Percentiles rank a stretch among this genome's conserved stretches.
Evolutionary conservation across 345 rosid species (phyloP).

Genomic region (Carallia brachiata): DNA sequence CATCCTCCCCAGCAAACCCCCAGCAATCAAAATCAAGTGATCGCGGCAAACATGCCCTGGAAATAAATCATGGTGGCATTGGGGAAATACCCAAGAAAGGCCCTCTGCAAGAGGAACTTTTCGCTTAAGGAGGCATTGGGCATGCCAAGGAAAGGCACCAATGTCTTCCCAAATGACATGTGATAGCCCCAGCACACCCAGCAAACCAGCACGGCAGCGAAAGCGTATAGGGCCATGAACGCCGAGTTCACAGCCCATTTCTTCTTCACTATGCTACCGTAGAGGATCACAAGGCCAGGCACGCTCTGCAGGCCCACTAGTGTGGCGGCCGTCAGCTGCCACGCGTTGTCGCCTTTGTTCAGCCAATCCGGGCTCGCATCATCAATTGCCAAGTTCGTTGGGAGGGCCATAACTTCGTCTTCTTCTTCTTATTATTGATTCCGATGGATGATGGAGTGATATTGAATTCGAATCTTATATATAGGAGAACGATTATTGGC

Average conservation of each 20-base stretch:
- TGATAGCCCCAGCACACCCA: conserved; percentile 22
- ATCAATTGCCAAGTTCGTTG: background rate
- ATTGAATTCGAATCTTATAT: too few relatives aligned
- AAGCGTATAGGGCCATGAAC: conserved; percentile 19
- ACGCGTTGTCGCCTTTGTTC: conserved; percentile 22
- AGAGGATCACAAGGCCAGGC: conserved; percentile 19
- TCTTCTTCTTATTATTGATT: too few relatives aligned
- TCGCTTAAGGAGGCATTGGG: conserved; percentile 10
- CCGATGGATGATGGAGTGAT: too few relatives aligned
- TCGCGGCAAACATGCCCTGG: conserved; percentile 18
- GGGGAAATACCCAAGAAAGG: conserved; percentile 14
- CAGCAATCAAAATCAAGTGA: conserved; percentile 20
- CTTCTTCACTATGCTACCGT: conserved; percentile 20
- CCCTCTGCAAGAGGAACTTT: background rate
- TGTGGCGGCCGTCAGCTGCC: conserved; percentile 26
- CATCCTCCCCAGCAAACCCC: conserved; percentile 16
- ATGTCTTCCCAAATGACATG: conserved; percentile 15
- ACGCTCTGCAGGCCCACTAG: conserved; percentile 24
- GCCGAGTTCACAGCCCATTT: conserved; percentile 27
- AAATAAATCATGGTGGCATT: conserved; percentile 21
- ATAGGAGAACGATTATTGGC: too few relatives aligned
- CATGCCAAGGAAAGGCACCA: conserved; percentile 17
- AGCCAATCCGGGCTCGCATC: conserved; percentile 15
- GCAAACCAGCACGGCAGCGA: conserved; percentile 20
- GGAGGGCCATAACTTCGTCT: background rate